Conservation (phyloP, 2,329 filamentous ascomycete genomes). For the Parafenestella ontariensis region DNA sequence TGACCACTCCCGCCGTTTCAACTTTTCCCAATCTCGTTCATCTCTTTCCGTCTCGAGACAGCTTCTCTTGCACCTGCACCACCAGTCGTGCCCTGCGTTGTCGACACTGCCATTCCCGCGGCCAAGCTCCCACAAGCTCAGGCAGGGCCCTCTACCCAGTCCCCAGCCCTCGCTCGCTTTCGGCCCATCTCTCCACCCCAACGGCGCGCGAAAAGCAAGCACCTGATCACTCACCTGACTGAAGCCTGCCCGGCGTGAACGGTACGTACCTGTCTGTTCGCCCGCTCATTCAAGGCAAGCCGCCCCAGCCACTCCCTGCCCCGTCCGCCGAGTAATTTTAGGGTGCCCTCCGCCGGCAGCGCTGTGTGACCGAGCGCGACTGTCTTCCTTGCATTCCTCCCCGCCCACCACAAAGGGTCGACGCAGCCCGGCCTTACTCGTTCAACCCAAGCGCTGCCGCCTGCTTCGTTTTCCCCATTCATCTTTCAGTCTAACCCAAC, state of each 20-base stretch:
- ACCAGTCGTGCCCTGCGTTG: conserved; percentile 26
- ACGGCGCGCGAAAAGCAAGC: conserved; percentile 28
- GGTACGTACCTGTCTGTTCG: conserved; percentile 26
- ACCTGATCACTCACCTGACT: background rate
- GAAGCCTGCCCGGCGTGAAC: background rate
- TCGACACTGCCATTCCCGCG: conserved; percentile 20
- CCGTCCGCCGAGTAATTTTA: conserved; percentile 18
- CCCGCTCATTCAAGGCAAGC: background rate
- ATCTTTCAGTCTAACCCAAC: conserved; percentile 45
- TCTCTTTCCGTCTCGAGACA: conserved; percentile 52
- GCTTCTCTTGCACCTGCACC: conserved; percentile 43
- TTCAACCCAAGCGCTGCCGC: conserved; percentile 43
- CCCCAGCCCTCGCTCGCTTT: conserved; percentile 9
- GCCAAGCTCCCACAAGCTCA: conserved; percentile 32
- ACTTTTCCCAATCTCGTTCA: conserved; percentile 50
- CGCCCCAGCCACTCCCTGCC: conserved; percentile 26
- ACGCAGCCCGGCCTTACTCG: conserved; percentile 43
- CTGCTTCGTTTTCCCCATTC: conserved; percentile 46
- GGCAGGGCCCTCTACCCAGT: conserved; percentile 11
- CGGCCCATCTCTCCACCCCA: conserved; percentile 27
- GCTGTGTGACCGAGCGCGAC: conserved; percentile 39
- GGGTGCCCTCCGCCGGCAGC: conserved; percentile 27
- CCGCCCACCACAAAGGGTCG: conserved; percentile 44
- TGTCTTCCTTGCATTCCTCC: conserved; percentile 47
- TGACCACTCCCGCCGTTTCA: conserved; percentile 47